A percentile compares a stretch with the other conserved stretches of the same genome.
These are phyloP conservation scores for Diaporthe ilicicola DNA, from an alignment of 2,329 filamentous ascomycete species.

Conservation along the genomic window DNA sequence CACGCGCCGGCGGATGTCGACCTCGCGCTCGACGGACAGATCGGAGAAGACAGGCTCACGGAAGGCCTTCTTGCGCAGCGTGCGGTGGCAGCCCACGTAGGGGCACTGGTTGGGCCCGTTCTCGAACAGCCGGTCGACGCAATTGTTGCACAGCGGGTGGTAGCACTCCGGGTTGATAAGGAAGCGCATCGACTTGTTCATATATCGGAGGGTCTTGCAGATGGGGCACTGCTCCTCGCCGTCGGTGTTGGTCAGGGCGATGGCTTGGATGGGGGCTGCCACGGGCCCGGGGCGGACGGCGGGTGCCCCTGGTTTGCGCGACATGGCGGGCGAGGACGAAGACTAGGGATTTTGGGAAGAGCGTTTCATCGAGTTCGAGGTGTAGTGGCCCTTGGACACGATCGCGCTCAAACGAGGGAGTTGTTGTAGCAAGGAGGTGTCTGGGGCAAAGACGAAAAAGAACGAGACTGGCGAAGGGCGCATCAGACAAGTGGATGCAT, in stretches of 20 bases:
- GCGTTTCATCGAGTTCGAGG: neutral
- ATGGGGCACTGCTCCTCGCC: constrained; percentile 86
- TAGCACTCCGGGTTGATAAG: constrained; percentile 99
- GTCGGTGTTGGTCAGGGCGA: constrained; percentile 33
- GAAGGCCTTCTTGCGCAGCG: constrained; percentile 85
- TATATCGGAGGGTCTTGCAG: constrained; percentile 95
- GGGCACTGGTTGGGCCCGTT: constrained; percentile 92
- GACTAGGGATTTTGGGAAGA: neutral
- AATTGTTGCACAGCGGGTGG: constrained; percentile 97
- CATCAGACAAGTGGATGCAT: constrained; percentile 1
- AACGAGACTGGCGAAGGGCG: neutral
- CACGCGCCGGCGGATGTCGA: constrained; percentile 87
- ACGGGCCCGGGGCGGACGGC: constrained; percentile 32
- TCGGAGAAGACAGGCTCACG: constrained; percentile 90
- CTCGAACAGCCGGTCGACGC: constrained; percentile 93
- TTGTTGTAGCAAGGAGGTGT: neutral
- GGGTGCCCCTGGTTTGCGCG: constrained; percentile 43
- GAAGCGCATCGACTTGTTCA: constrained; percentile 93
- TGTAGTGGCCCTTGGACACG: neutral
- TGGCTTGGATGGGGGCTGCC: constrained; percentile 28
- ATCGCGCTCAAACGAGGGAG: neutral
- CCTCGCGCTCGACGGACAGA: constrained; percentile 87
- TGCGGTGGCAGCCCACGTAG: constrained; percentile 86
- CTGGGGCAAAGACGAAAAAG: neutral
- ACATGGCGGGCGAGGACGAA: constrained; percentile 42